Conservation (phyloP, 306 rosid species). For the Geum urbanum region DNA sequence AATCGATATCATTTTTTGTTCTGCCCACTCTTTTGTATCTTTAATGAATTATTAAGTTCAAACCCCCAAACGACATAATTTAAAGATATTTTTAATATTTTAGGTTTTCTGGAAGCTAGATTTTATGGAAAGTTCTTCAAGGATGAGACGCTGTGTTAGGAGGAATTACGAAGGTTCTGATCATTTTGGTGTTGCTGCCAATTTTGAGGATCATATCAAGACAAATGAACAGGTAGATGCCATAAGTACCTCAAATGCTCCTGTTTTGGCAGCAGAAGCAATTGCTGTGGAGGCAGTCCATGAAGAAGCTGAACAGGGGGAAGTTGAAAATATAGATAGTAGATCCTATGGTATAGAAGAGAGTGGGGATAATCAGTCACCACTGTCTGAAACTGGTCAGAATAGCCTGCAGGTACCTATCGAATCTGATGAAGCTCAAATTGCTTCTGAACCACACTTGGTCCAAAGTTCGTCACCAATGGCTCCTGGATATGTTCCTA, state of each 20-base stretch:
- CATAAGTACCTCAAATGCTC: conserved; percentile 52
- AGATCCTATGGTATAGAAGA: conserved; percentile 37
- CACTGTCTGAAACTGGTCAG: conserved; percentile 43
- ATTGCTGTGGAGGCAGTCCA: conserved; percentile 59
- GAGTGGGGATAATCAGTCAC: conserved; percentile 42
- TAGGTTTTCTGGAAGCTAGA: conserved; percentile 98
- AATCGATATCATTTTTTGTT: background rate
- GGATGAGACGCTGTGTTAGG: conserved; percentile 84
- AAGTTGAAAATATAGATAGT: conserved; percentile 53
- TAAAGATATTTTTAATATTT: conserved; percentile 7
- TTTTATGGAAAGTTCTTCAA: conserved; percentile 83
- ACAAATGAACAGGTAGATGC: conserved; percentile 38
- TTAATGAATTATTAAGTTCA: background rate
- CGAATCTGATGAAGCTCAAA: conserved; percentile 45
- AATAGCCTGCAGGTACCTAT: conserved; percentile 35
- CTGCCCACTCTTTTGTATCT: background rate
- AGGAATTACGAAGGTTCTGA: conserved; percentile 81
- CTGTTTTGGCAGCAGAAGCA: conserved; percentile 71
- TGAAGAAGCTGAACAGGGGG: conserved; percentile 64
- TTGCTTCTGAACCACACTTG: conserved; percentile 44
- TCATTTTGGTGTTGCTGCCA: conserved; percentile 87
- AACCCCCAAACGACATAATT: conserved; percentile 1
- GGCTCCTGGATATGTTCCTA: conserved; percentile 80
- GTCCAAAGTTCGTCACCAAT: conserved; percentile 56
- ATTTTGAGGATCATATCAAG: conserved; percentile 55